These are phyloP conservation scores for Jasminum sambac DNA, from an alignment of 257 asterid species.

Conservation along the genomic window DNA sequence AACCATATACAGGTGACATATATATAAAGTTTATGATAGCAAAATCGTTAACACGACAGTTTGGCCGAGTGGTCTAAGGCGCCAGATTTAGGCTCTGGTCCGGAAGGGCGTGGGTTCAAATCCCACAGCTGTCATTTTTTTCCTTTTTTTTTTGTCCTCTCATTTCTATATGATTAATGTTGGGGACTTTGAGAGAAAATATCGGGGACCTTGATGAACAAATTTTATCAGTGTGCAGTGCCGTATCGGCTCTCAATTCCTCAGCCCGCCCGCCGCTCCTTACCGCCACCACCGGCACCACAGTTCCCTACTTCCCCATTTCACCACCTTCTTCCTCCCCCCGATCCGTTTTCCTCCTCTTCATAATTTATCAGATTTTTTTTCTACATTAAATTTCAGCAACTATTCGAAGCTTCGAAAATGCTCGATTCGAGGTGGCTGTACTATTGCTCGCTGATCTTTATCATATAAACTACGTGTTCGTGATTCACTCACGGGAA, in stretches of 20 bases:
- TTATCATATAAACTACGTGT: too few species aligned
- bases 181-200: too few species aligned
- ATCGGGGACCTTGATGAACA: too few species aligned
- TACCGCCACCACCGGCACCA: neutral
- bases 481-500: too few species aligned
- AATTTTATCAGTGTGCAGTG: too few species aligned
- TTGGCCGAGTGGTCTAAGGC: slow-evolving; percentile 99
- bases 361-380: neutral
- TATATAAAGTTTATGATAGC: too few species aligned
- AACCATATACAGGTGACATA: too few species aligned
- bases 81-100: slow-evolving; percentile 99
- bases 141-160: neutral
- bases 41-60: too few species aligned
- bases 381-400: neutral
- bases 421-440: too few species aligned
- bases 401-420: neutral
- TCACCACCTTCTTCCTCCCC: neutral
- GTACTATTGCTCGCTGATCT: too few species aligned
- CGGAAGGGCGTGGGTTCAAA: slow-evolving; percentile 99
- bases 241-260: neutral
- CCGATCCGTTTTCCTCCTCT: neutral
- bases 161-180: neutral
- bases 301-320: neutral
- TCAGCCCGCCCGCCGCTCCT: neutral
- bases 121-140: slow-evolving; percentile 84